Conservation (phyloP, 768 basidiomycete species). For the Cyathus striatus region DNA sequence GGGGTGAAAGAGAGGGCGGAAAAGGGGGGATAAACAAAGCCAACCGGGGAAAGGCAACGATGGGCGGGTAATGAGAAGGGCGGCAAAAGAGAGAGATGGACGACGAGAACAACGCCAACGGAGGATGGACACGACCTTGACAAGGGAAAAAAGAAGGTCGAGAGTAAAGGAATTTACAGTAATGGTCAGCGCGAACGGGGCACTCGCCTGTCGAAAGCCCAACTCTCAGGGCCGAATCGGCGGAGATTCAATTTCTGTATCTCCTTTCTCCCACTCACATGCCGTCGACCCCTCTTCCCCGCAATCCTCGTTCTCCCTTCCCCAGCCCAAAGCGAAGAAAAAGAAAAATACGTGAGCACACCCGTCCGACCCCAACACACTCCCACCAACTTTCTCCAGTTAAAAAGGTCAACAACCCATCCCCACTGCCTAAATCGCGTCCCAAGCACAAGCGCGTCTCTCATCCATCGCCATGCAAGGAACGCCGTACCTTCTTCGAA, state of each 20-base stretch:
- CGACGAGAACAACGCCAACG: conserved; percentile 12
- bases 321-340: too few relatives aligned
- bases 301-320: too few relatives aligned
- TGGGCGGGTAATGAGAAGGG: conserved; percentile 10
- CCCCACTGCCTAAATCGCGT: background rate
- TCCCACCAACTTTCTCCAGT: too few relatives aligned
- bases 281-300: too few relatives aligned
- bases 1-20: too few relatives aligned
- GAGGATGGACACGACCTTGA: conserved; percentile 4
- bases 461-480: background rate
- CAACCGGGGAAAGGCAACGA: conserved; percentile 11
- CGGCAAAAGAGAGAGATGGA: conserved; percentile 12
- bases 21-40: conserved; percentile 12
- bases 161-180: conserved; percentile 2
- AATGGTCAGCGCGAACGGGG: conserved; percentile 5
- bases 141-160: conserved; percentile 2
- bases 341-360: too few relatives aligned
- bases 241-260: conserved; percentile 48
- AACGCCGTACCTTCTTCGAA: background rate
- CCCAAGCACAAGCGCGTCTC: background rate
- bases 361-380: too few relatives aligned
- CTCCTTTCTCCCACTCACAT: too few relatives aligned
- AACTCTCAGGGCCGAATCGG: conserved; percentile 17
- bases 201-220: background rate
- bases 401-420: background rate